phyloP scores from a whole-genome alignment of 345 rosid species.

The Kernera saxatilis region DNA sequence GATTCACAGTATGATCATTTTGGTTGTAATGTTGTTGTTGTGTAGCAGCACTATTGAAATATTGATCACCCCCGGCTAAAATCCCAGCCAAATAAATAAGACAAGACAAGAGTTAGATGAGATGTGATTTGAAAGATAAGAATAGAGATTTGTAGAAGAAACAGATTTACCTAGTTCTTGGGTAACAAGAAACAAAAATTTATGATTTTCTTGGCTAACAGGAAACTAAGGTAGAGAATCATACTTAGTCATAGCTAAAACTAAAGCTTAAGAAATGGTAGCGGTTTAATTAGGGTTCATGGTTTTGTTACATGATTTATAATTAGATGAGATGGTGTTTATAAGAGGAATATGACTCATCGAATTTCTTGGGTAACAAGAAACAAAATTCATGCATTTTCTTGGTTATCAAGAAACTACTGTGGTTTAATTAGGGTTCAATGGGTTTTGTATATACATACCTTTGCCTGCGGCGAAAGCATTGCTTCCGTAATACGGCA shows the following conservation, averaged over 20 bases:
- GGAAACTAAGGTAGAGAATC: not conserved
- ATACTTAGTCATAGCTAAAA: not conserved
- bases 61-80: conserved; percentile 30
- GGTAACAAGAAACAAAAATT: not conserved
- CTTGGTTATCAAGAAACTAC: conserved; percentile 6
- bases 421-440: conserved; percentile 1
- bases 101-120: not conserved
- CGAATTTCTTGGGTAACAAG: not conserved
- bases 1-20: conserved; percentile 3
- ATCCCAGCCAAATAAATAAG: not conserved
- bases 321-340: not conserved
- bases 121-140: not conserved
- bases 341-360: not conserved
- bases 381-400: not conserved
- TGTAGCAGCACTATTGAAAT: not conserved
- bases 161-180: not conserved
- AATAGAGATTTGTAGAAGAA: not conserved
- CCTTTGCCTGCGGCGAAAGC: conserved; percentile 14
- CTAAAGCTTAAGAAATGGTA: not conserved
- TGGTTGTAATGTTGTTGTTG: conserved; percentile 34
- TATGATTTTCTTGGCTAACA: not conserved
- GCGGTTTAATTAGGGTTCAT: not conserved
- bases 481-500: conserved; percentile 26
- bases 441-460: not conserved
- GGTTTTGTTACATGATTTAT: not conserved